phyloP scores from a whole-genome alignment of 768 basidiomycete genomes.

The Atractiella rhizophila region DNA sequence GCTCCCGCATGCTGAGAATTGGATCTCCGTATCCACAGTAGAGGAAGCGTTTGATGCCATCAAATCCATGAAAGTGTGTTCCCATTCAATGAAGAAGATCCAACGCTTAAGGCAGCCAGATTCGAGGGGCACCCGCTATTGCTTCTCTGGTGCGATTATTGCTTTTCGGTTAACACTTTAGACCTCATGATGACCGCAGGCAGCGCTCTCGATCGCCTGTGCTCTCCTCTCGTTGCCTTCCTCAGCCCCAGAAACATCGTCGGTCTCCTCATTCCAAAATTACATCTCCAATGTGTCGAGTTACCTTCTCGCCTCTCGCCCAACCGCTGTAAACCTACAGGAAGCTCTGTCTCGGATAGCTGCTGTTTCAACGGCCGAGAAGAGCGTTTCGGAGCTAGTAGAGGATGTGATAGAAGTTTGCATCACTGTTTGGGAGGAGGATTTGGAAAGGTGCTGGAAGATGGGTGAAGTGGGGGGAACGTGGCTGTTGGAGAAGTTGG shows the following conservation, averaged over 20 bases:
- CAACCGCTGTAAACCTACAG: conserved; percentile 85
- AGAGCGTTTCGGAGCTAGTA: conserved; percentile 27
- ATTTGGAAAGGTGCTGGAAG: conserved; percentile 55
- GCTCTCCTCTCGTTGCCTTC: conserved; percentile 35
- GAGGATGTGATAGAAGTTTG: conserved; percentile 44
- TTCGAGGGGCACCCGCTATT: conserved; percentile 83
- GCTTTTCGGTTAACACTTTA: background rate
- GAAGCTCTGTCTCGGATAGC: conserved; percentile 51
- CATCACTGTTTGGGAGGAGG: conserved; percentile 52
- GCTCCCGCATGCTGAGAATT: conserved; percentile 19
- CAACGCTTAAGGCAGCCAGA: conserved; percentile 23
- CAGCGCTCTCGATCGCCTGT: conserved; percentile 37
- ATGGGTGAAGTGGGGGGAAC: conserved; percentile 70
- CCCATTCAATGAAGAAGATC: background rate
- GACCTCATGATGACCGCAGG: no score
- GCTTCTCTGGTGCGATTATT: conserved; percentile 79
- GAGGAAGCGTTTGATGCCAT: conserved; percentile 81
- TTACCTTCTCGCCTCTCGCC: conserved; percentile 61
- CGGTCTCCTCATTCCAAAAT: conserved; percentile 29
- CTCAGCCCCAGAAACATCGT: no score
- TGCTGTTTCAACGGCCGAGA: conserved; percentile 21
- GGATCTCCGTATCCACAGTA: conserved; percentile 28
- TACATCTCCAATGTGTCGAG: conserved; percentile 38
- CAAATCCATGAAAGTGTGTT: conserved; percentile 70
- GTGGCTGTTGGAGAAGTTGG: conserved; percentile 42